Conservation (phyloP, 1,139 yeast genomes). For the Candida sp. region DNA sequence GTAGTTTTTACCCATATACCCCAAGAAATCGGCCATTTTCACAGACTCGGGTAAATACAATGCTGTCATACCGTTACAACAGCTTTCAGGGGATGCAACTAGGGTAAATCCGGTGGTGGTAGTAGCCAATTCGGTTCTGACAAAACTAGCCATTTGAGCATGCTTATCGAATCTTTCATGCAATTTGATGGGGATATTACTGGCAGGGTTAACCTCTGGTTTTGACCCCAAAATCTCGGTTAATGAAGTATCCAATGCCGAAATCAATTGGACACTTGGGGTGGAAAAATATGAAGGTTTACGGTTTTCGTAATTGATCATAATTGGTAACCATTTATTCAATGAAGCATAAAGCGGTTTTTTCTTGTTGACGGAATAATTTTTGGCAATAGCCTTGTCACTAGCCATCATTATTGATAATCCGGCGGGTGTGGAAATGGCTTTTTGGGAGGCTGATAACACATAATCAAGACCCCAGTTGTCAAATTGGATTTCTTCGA, state of each 20-base stretch:
- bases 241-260: slow-evolving; percentile 4
- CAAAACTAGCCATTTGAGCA: slow-evolving; percentile 1
- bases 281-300: slow-evolving; percentile 5
- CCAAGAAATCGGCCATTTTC: slow-evolving; percentile 3
- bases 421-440: slow-evolving; percentile 2
- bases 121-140: slow-evolving; percentile 4
- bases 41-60: slow-evolving; percentile 4
- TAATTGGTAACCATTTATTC: slow-evolving; percentile 5
- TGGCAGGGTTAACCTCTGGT: slow-evolving; percentile 2
- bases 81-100: neutral
- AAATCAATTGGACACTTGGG: slow-evolving; percentile 4
- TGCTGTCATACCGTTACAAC: slow-evolving; percentile 7
- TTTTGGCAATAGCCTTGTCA: slow-evolving; percentile 2
- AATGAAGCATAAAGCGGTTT: slow-evolving; percentile 4
- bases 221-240: slow-evolving; percentile 4
- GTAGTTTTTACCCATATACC: slow-evolving; percentile 1
- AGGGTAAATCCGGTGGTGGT: slow-evolving; percentile 1
- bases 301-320: slow-evolving; percentile 4
- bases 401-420: slow-evolving; percentile 4
- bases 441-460: slow-evolving; percentile 7
- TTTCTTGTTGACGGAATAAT: neutral
- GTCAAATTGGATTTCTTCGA: slow-evolving; percentile 9
- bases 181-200: slow-evolving; percentile 2
- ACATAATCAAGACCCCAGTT: slow-evolving; percentile 12
- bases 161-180: slow-evolving; percentile 2